Base-by-base conservation (phyloP, 2,329 filamentous ascomycete species). In the Zymoseptoria ardabiliae region DNA sequence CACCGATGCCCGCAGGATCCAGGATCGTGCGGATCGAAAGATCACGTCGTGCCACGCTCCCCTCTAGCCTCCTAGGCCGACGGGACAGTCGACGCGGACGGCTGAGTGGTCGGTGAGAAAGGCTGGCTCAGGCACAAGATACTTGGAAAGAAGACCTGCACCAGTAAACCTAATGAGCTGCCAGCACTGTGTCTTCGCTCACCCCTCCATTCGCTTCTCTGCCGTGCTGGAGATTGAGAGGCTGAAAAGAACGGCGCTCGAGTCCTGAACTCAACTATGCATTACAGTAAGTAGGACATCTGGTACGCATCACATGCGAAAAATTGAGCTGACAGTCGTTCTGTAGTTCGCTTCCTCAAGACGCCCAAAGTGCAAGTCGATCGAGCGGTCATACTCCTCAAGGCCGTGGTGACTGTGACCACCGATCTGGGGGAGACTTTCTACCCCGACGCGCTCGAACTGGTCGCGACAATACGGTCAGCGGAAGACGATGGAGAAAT, bases 391-490 rank as follows among this genome's bases (percentile, higher is more conserved):
- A 69, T 78, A 58, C 70, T 72, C 17, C 72, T 84, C 58, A 80
- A 75, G 61, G 75, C 79, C 53, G 76, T 85, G 28, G 76, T 89
- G 60, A 86, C 85, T 48, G 79, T 89, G 68, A 86, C 85, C 10
- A 88, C 85, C 22, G 87, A 90, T 68, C 76, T 90, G 7, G 87
- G 87, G 19, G 85, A 88, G 66, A 79, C 79, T 0, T 86, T 87
- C 68, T 78, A 84, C 50, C 76, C 79, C n/a, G 68, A 75, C 51
- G 73, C 81, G 66, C 65, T 80, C 21, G 68, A 74, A 11, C 69
- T 83, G 8, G 68, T 74, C 17, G 76, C 73, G 21, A 74, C 75
- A 7, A 61, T 81, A 35, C 61, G 72, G 48, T 62, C 66, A 45
- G 50, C 59, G 13, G 67, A 69, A 21, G 57, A 64, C 13, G 69